A percentile compares a stretch with the other conserved stretches of the same genome.
phyloP scores from a whole-genome alignment of 805 yeast genomes.

The Metschnikowia vanudenii region DNA sequence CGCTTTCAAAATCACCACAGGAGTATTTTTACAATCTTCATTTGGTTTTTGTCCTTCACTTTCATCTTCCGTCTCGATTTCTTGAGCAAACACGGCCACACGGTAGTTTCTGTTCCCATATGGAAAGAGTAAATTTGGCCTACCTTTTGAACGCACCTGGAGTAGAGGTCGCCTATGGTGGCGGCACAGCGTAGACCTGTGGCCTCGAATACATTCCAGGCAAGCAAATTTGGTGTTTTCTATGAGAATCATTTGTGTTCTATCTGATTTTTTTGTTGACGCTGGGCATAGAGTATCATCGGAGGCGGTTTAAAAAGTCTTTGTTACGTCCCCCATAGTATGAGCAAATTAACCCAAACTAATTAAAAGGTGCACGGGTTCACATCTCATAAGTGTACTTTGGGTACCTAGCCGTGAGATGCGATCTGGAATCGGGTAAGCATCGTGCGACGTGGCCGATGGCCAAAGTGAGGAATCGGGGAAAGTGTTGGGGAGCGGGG shows the following conservation, averaged over 20 bases:
- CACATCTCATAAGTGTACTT: background rate
- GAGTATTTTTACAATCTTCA: slow-evolving; percentile 18
- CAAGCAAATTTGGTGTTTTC: slow-evolving; percentile 83
- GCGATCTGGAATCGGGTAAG: slow-evolving; percentile 12
- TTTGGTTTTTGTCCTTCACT: background rate
- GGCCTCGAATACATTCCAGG: slow-evolving; percentile 87
- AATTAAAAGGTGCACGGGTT: slow-evolving; percentile 8
- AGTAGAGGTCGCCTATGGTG: slow-evolving; percentile 79
- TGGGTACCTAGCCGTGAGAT: slow-evolving; percentile 5
- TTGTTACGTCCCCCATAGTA: slow-evolving; percentile 7
- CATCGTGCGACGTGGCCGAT: background rate
- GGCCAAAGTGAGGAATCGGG: background rate
- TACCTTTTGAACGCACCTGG: slow-evolving; percentile 85
- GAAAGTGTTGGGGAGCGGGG: slow-evolving; percentile 1
- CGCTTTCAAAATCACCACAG: slow-evolving; percentile 35
- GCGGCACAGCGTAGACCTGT: slow-evolving; percentile 80
- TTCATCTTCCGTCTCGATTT: slow-evolving; percentile 18
- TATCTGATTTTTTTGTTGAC: background rate
- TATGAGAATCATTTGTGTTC: slow-evolving; percentile 63
- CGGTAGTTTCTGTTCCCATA: slow-evolving; percentile 50
- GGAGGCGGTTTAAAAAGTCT: slow-evolving; percentile 3
- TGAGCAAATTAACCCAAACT: slow-evolving; percentile 11
- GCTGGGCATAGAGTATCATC: slow-evolving; percentile 2
- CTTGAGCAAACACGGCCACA: slow-evolving; percentile 57
- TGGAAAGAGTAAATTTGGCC: slow-evolving; percentile 62